Conservation (phyloP, 2,329 filamentous ascomycete species). For the Xylariaceae sp. region DNA sequence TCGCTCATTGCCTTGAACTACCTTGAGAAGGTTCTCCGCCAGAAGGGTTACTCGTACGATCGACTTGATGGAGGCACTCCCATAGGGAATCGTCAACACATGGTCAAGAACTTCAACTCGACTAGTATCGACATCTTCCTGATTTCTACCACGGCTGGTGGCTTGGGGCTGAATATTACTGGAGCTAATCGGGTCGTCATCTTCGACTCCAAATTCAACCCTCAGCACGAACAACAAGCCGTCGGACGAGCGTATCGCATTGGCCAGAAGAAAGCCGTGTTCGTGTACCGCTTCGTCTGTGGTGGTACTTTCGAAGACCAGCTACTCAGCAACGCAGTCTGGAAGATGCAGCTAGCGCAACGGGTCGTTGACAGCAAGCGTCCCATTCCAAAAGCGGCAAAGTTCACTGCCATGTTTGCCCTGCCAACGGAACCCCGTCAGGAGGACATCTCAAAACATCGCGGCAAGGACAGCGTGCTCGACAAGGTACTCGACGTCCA, state of each 20-base stretch:
- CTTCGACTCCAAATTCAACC: constrained; percentile 77
- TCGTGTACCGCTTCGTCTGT: constrained; percentile 73
- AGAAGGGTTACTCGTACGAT: constrained; percentile 37
- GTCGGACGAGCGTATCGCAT: constrained; percentile 81
- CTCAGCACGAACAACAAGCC: constrained; percentile 75
- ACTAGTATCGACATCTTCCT: constrained; percentile 55
- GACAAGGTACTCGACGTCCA: constrained; percentile 35
- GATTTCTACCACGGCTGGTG: constrained; percentile 77
- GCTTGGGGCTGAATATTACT: constrained; percentile 74
- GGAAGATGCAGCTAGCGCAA: constrained; percentile 73
- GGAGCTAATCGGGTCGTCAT: constrained; percentile 82
- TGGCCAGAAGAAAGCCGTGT: constrained; percentile 72
- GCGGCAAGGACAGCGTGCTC: constrained; percentile 58
- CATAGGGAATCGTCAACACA: constrained; percentile 49
- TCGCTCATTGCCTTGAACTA: constrained; percentile 63
- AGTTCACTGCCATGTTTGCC: constrained; percentile 50
- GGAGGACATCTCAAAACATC: constrained; percentile 41
- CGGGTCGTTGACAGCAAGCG: constrained; percentile 81
- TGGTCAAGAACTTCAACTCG: constrained; percentile 63
- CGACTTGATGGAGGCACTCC: constrained; percentile 63
- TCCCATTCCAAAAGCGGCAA: constrained; percentile 57
- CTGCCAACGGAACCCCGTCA: constrained; percentile 44
- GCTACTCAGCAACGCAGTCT: constrained; percentile 66
- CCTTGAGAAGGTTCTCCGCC: constrained; percentile 49
- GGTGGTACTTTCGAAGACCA: constrained; percentile 74